A percentile compares a stretch with the other conserved stretches of the same genome.
Conservation (phyloP, 2,329 filamentous ascomycete genomes). For the Pseudocercospora fuligena region DNA sequence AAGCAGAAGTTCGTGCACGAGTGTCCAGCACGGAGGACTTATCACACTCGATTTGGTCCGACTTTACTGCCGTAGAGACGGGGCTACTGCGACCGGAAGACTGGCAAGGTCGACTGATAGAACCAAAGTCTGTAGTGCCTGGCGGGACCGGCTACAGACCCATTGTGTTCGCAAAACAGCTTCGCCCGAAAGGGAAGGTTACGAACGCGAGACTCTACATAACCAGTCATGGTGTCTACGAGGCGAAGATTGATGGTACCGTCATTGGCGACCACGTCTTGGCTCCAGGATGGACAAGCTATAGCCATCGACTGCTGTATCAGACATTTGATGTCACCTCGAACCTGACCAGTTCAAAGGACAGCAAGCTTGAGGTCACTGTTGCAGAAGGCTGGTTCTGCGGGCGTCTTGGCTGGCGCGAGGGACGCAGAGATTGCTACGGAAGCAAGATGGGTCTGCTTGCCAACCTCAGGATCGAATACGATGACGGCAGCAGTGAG, state of each 20-base stretch:
- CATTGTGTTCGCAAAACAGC: background rate
- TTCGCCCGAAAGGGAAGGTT: background rate
- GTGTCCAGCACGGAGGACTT: background rate
- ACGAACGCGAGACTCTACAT: constrained; percentile 11
- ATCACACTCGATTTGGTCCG: background rate
- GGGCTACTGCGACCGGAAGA: constrained; percentile 3
- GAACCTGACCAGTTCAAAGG: constrained; percentile 47
- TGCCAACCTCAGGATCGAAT: constrained; percentile 46
- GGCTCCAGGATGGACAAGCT: constrained; percentile 60
- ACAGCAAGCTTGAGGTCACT: constrained; percentile 43
- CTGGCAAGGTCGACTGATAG: constrained; percentile 8
- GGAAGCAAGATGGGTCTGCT: constrained; percentile 49
- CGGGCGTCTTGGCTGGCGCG: constrained; percentile 46
- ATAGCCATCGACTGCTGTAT: constrained; percentile 57
- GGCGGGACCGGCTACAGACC: constrained; percentile 1
- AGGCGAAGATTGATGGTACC: constrained; percentile 49
- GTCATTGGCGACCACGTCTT: constrained; percentile 43
- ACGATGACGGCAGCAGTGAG: constrained; percentile 39
- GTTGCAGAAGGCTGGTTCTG: constrained; percentile 59
- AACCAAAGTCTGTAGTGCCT: background rate
- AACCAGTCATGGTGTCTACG: constrained; percentile 14
- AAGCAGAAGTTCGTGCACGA: constrained; percentile 4
- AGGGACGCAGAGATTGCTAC: constrained; percentile 43
- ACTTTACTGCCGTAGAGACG: background rate
- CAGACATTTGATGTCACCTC: constrained; percentile 58